These are phyloP conservation scores for Tephrocybe rancida DNA, from an alignment of 768 basidiomycete species.

Conservation along the genomic window DNA sequence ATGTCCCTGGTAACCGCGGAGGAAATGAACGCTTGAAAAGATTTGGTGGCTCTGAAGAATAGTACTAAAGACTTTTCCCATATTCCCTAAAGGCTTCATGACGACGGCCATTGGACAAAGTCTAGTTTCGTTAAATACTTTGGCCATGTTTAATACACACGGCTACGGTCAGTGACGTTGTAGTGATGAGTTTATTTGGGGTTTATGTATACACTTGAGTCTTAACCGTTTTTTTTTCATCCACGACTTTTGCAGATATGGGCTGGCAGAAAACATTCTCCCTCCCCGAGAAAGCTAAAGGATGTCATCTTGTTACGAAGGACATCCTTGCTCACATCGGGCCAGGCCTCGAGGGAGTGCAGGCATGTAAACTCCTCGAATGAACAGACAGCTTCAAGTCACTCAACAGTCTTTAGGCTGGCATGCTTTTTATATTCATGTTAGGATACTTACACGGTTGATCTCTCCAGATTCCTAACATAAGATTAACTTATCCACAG, in stretches of 20 bases:
- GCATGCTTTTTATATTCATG: slow-evolving; percentile 92
- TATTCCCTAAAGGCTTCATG: no score
- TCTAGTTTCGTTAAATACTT: no score
- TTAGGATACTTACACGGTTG: slow-evolving; percentile 32
- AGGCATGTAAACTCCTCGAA: slow-evolving; percentile 40
- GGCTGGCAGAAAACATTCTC: slow-evolving; percentile 90
- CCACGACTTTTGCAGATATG: no score
- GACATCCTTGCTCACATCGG: slow-evolving; percentile 69
- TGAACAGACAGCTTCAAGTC: neutral
- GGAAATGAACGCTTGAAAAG: slow-evolving; percentile 65
- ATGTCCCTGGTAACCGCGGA: slow-evolving; percentile 89
- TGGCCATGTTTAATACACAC: no score
- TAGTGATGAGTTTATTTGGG: no score
- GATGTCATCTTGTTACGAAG: slow-evolving; percentile 85
- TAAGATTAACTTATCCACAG: slow-evolving; percentile 15
- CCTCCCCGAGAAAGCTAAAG: slow-evolving; percentile 53
- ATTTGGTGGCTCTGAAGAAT: slow-evolving; percentile 31
- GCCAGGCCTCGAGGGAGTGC: slow-evolving; percentile 66
- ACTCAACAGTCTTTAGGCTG: slow-evolving; percentile 48
- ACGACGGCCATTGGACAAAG: no score
- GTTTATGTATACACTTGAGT: no score
- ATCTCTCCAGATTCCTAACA: neutral
- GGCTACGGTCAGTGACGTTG: no score
- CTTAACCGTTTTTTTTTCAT: no score
- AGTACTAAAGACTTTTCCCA: neutral